phyloP scores from a whole-genome alignment of 768 basidiomycete genomes.

The Lactarius indigo region DNA sequence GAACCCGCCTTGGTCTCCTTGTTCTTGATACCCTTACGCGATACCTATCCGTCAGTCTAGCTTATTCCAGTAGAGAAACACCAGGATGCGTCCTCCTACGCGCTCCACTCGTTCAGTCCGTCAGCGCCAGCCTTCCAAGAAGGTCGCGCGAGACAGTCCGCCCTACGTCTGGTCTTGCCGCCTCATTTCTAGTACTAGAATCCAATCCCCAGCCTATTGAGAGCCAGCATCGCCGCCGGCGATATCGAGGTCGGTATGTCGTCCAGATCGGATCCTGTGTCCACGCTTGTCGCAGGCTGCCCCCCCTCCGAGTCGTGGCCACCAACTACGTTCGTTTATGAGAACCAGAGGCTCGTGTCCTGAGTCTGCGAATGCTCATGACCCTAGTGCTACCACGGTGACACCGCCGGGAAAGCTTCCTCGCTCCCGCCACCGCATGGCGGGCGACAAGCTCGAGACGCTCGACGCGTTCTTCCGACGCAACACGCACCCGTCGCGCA shows the following conservation, averaged over 20 bases:
- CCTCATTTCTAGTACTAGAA: not conserved
- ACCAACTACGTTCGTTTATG: constrained; percentile 11
- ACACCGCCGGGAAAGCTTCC: constrained; percentile 23
- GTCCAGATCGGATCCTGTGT: not conserved
- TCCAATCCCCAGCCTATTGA: not conserved
- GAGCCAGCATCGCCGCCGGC: not conserved
- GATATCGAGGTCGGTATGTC: not conserved
- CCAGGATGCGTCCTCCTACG: constrained; percentile 29
- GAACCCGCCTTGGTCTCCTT: not conserved
- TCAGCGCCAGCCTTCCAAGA: constrained; percentile 22
- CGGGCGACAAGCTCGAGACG: constrained; percentile 35
- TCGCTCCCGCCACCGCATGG: constrained; percentile 39
- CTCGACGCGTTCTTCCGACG: constrained; percentile 37
- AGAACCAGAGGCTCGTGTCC: constrained; percentile 1
- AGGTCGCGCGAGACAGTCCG: not conserved
- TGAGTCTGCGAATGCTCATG: not conserved
- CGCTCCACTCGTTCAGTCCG: constrained; percentile 32
- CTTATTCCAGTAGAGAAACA: constrained; percentile 7
- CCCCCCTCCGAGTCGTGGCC: not conserved
- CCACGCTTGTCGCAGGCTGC: not conserved
- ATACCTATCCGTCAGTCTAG: constrained; percentile 14
- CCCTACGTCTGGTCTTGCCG: not conserved
- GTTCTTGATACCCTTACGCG: constrained; percentile 4
- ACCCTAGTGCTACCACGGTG: not conserved
- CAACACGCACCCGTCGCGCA: constrained; percentile 40